Conservation (phyloP, 352 stramenopile genomes). For the Pythium oligandrum region DNA sequence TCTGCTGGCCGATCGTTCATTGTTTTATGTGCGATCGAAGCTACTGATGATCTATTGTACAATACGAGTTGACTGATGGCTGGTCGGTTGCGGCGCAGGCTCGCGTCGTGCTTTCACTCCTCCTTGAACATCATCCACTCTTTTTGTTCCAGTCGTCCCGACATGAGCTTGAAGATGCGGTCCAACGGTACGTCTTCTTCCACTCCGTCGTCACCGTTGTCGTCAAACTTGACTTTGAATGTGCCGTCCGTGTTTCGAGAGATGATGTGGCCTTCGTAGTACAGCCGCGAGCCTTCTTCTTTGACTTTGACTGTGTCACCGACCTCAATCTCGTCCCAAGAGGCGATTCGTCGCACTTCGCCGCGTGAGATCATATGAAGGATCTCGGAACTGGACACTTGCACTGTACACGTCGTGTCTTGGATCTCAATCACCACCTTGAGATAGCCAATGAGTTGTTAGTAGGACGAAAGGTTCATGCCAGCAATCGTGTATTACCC, state of each 20-base stretch:
- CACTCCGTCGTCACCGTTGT: constrained; percentile 30
- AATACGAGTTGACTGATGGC: background rate
- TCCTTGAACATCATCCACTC: constrained; percentile 78
- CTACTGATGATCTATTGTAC: background rate
- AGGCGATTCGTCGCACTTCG: constrained; percentile 53
- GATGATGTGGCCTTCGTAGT: constrained; percentile 58
- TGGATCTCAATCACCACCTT: constrained; percentile 50
- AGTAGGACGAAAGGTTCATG: no score
- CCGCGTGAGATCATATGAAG: constrained; percentile 29
- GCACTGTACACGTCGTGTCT: constrained; percentile 37
- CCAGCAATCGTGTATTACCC: constrained; percentile 14
- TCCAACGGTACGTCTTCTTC: constrained; percentile 40
- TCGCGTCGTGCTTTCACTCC: constrained; percentile 8
- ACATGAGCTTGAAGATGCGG: constrained; percentile 63
- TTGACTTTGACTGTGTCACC: constrained; percentile 63
- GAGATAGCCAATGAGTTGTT: background rate
- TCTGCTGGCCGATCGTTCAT: no score
- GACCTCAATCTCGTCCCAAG: constrained; percentile 60
- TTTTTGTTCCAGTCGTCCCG: constrained; percentile 52
- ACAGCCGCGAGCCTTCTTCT: constrained; percentile 48
- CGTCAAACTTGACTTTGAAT: constrained; percentile 59
- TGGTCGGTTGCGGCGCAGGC: background rate
- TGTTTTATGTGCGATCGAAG: no score
- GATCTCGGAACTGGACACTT: constrained; percentile 48
- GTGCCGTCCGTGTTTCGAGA: constrained; percentile 43